These are phyloP conservation scores for Mikania micrantha DNA, from an alignment of 129 eudicot species.

Conservation along the genomic window DNA sequence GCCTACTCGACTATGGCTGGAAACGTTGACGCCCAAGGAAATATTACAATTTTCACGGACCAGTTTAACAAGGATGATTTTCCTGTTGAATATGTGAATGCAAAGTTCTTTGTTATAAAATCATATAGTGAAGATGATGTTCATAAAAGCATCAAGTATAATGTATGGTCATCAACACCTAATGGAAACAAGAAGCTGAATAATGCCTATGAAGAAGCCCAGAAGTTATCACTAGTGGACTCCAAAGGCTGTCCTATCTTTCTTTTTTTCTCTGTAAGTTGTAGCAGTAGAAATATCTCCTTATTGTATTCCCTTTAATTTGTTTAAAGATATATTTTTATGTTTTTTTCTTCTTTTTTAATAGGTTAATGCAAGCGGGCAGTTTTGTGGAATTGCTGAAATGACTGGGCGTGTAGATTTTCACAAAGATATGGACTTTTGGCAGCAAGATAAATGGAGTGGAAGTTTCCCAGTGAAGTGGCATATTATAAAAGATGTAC, in stretches of 20 bases:
- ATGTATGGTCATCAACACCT: constrained; percentile 91
- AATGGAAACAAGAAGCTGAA: constrained; percentile 89
- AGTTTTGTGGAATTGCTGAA: constrained; percentile 94
- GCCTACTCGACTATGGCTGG: constrained; percentile 80
- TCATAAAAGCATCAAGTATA: constrained; percentile 89
- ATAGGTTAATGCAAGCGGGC: constrained; percentile 97
- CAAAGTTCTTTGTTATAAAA: constrained; percentile 81
- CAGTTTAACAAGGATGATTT: constrained; percentile 78
- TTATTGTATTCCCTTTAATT: background rate
- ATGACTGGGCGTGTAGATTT: constrained; percentile 89
- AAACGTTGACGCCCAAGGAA: constrained; percentile 64
- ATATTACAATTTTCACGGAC: constrained; percentile 51
- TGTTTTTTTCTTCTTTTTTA: background rate
- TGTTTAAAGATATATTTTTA: background rate
- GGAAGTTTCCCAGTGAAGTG: constrained; percentile 95
- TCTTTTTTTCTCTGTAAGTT: constrained; percentile 88
- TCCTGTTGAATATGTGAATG: constrained; percentile 51
- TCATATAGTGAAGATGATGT: constrained; percentile 99
- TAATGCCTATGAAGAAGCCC: constrained; percentile 77
- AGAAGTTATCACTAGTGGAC: constrained; percentile 47
- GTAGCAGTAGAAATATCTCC: background rate
- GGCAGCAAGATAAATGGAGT: constrained; percentile 99
- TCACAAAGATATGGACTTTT: constrained; percentile 87
- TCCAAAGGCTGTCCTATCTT: constrained; percentile 73
- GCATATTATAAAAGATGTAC: constrained; percentile 92